phyloP scores from a whole-genome alignment of 2,329 filamentous ascomycete species.

The Esteya vermicola region DNA sequence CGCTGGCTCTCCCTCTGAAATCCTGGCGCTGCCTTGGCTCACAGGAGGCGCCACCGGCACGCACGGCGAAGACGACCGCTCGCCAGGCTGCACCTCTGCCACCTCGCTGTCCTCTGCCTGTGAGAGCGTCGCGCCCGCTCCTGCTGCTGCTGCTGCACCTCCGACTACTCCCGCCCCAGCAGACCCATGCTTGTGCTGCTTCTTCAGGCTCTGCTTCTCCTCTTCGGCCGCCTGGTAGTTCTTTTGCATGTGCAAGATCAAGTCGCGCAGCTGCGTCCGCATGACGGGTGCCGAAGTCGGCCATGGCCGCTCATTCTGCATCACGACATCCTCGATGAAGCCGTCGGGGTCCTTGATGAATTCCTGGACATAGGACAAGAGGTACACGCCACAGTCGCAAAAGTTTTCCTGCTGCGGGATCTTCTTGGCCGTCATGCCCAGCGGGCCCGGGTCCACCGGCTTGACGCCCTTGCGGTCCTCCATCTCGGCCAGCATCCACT shows the following conservation, averaged over 20 bases:
- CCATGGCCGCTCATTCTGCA: slow-evolving; percentile 36
- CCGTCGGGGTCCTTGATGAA: slow-evolving; percentile 62
- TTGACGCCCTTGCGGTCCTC: slow-evolving; percentile 38
- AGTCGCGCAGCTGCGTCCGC: slow-evolving; percentile 49
- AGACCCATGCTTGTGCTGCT: neutral
- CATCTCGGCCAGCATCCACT: slow-evolving; percentile 66
- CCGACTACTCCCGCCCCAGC: no score
- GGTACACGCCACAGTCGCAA: slow-evolving; percentile 79
- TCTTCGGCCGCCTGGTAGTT: slow-evolving; percentile 35
- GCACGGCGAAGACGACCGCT: no score
- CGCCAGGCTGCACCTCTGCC: no score
- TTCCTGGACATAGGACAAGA: slow-evolving; percentile 71
- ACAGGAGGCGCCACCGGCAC: no score
- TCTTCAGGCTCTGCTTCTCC: slow-evolving; percentile 18
- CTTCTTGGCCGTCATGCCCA: slow-evolving; percentile 52
- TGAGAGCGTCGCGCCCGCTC: neutral
- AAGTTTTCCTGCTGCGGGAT: slow-evolving; percentile 74
- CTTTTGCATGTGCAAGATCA: slow-evolving; percentile 48
- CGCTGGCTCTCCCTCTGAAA: no score
- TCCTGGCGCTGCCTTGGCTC: no score
- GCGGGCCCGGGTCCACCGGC: slow-evolving; percentile 19
- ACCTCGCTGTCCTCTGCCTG: no score
- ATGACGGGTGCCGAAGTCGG: slow-evolving; percentile 43
- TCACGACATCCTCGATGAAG: slow-evolving; percentile 55
- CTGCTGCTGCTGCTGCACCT: neutral